Base-by-base conservation (phyloP, 2,329 filamentous ascomycete genomes). In the Colletotrichum nymphaeae region DNA sequence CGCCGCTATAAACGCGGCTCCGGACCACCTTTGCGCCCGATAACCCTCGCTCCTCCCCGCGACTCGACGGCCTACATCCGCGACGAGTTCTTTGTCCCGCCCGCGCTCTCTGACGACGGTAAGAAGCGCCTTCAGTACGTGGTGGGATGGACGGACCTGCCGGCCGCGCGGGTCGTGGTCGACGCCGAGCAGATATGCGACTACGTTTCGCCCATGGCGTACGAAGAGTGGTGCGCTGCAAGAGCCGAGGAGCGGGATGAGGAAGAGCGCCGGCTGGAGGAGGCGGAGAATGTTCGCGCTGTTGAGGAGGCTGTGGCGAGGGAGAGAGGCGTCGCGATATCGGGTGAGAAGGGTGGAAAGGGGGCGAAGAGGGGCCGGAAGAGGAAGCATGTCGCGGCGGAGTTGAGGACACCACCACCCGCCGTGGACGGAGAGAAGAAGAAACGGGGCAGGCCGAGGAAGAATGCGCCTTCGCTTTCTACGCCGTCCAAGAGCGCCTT, bases 61-160 rank as follows among this genome's bases (percentile, higher is more conserved):
- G 87, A 91, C 75, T 85, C 86, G 56, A 86, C 86, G 9, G 89
- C 88, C n/a, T 89, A 87, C 76, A 92, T 93, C 55, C 78, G 88
- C 74, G 86, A 88, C 60, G 86, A 88, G 75, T 83, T 88, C 37
- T 80, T 90, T 8, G 81, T 88, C 0, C 84, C 87, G 52, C 77
- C 26, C 75, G 77, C 62, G 76, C 79, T 26, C 67, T 82, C 78
- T 60, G 77, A 76, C 1, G 80, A 85, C 64, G 83, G 84, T 9
- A 79, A 78, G 24, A 84, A 86, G 58, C 82, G 87, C 8, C 83
- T 90, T 73, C 85, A 85, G 63, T 90, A 92, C 70, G 80, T 89
- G 2, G 83, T 92, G 5, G 86, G 86, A 7, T 91, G 89, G 86
- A 83, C 81, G 28, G 88, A 91, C 72, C 78, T 87, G 0, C 88